Evolutionary conservation across 306 rosid species (phyloP).

Genomic region (Acacia acuminata): DNA sequence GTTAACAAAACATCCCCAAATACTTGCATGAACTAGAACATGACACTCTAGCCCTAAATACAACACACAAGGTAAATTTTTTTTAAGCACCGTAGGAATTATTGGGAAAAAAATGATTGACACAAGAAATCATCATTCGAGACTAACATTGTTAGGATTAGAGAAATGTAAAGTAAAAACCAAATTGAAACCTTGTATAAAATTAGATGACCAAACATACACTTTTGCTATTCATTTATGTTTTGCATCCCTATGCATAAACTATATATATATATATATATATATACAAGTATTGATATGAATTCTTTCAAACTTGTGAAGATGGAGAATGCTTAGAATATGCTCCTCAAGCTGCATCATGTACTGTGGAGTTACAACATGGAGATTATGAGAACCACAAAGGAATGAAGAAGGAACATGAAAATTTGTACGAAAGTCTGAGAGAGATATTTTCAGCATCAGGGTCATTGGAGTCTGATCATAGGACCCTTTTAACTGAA

Average conservation of each 20-base stretch:
- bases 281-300: constrained; percentile 19
- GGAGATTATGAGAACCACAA: constrained; percentile 28
- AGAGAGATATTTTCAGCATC: constrained; percentile 50
- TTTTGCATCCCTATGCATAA: neutral
- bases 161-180: neutral
- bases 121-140: neutral
- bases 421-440: constrained; percentile 47
- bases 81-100: too few relatives aligned
- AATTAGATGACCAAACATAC: neutral
- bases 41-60: too few relatives aligned
- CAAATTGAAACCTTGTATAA: too few relatives aligned
- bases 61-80: too few relatives aligned
- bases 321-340: constrained; percentile 34
- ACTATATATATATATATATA: neutral
- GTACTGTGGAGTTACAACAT: constrained; percentile 38
- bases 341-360: constrained; percentile 31
- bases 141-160: too few relatives aligned
- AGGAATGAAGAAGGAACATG: constrained; percentile 34
- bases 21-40: too few relatives aligned
- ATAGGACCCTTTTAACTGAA: constrained; percentile 37
- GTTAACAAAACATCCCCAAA: too few relatives aligned
- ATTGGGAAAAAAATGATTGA: too few relatives aligned
- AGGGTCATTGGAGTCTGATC: constrained; percentile 32
- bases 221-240: neutral
- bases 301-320: constrained; percentile 30